Evolutionary conservation across 768 basidiomycete genomes (phyloP), one percentile per base, ranked within the genome.

Genomic region (Mrakia frigida): DNA sequence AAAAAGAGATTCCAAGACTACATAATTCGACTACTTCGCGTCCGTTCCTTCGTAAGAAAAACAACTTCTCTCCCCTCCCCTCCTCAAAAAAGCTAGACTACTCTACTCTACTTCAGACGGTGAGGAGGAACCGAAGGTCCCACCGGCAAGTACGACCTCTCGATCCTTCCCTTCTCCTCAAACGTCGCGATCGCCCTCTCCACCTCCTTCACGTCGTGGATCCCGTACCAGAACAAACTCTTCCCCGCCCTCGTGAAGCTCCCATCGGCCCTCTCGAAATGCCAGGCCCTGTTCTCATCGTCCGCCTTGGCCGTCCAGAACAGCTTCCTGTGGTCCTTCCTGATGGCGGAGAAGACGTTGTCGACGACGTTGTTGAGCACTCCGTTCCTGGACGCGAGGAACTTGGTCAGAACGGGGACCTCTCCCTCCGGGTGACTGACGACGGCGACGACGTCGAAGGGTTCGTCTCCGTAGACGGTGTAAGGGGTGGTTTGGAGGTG

Each of bases 271-370:
- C 94, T 90, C 86, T 99, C 96, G 81, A 98, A 99, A 85, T 99
- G 96, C 97, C 97, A 99, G 5, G 91, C 88, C 56, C 95, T 89
- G 84, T 97, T 95, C 85, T 98, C 96, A 82, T 98, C 96, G 79
- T 98, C 94, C 6, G 90, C 90, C 80, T 91, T 91, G 0, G 93
- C 91, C n/a, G 95, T 98, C 97, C 97, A 98, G 87, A 99, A 97
- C 56, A 99, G 87, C 76, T 89, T 88, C 78, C 90, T 88, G 84
- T 98, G 91, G 82, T 98, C 94, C 86, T 94, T 95, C 85, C 90
- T 91, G 86, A 99, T 89, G n/a, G 93, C 89, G 81, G 88, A 91
- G 87, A 96, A 99, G 53, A 99, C 94, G 81, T 98, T 99, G 86
- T 99, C 97, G 78, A 94, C 87, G 77, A 98, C 94, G 79, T 88